These are phyloP conservation scores for Garcia nutans DNA, from an alignment of 345 rosid genomes.

Conservation along the genomic window DNA sequence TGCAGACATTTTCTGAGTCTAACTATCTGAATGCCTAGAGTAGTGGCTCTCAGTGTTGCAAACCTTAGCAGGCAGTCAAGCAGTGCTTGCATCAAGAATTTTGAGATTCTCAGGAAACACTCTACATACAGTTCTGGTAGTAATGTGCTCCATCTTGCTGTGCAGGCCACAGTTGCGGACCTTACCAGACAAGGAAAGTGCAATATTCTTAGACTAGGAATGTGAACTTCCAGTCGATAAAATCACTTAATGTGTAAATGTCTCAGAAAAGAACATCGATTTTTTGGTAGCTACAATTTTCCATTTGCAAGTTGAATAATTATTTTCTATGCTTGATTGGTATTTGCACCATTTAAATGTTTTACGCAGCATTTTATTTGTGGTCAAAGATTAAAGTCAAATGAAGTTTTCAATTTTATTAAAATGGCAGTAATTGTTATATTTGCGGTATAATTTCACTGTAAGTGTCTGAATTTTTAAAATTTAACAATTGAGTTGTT, in stretches of 20 bases:
- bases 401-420: neutral
- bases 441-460: too few species aligned
- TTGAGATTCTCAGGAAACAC: slow-evolving; percentile 72
- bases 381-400: neutral
- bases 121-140: slow-evolving; percentile 76
- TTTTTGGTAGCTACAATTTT: neutral
- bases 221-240: slow-evolving; percentile 33
- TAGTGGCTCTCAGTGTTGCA: slow-evolving; percentile 84
- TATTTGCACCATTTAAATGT: neutral
- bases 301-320: neutral
- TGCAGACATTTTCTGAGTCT: slow-evolving; percentile 38
- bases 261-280: neutral
- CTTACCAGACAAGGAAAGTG: slow-evolving; percentile 58
- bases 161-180: slow-evolving; percentile 92
- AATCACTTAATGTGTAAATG: neutral
- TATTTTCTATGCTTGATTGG: neutral
- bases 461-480: too few species aligned
- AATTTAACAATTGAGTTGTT: too few species aligned
- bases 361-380: neutral
- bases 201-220: slow-evolving; percentile 74
- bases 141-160: slow-evolving; percentile 78
- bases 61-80: slow-evolving; percentile 79
- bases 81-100: slow-evolving; percentile 68
- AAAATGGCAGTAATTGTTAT: neutral
- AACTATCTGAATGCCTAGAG: slow-evolving; percentile 58